These are phyloP conservation scores for Rhododendron griersonianum DNA, from an alignment of 148 eudicot species.

Conservation along the genomic window DNA sequence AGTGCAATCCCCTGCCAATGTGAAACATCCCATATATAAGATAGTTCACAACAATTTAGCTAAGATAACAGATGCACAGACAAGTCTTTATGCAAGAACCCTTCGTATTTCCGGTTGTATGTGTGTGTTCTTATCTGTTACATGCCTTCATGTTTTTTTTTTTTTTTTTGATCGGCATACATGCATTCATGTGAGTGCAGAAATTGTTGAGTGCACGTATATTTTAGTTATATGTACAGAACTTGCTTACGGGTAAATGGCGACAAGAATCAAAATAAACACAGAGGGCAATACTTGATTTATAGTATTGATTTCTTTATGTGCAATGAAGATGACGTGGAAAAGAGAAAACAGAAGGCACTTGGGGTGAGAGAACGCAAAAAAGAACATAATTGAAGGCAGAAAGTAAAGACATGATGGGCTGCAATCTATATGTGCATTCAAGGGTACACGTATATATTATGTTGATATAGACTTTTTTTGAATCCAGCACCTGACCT, in stretches of 20 bases:
- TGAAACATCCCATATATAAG: background rate
- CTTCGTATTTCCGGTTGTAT: background rate
- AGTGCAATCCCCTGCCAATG: conserved; percentile 51
- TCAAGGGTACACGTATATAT: background rate
- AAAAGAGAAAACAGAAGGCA: background rate
- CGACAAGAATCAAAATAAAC: background rate
- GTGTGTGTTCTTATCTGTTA: background rate
- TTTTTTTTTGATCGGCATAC: too few species aligned
- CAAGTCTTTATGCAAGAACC: background rate
- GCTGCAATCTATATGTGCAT: background rate
- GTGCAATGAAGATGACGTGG: background rate
- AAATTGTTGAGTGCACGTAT: background rate
- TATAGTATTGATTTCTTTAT: background rate
- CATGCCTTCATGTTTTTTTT: background rate
- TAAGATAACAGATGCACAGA: background rate
- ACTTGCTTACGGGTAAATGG: background rate
- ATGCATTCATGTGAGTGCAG: background rate
- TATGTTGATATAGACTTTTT: background rate
- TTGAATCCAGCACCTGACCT: background rate
- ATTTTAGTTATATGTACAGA: background rate
- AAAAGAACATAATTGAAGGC: background rate
- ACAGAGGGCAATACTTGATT: background rate
- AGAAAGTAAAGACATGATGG: background rate
- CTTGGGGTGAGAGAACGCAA: background rate
- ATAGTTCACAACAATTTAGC: background rate